These are phyloP conservation scores for Pseudogymnoascus sp. DNA, from an alignment of 2,329 filamentous ascomycete genomes.

Conservation along the genomic window DNA sequence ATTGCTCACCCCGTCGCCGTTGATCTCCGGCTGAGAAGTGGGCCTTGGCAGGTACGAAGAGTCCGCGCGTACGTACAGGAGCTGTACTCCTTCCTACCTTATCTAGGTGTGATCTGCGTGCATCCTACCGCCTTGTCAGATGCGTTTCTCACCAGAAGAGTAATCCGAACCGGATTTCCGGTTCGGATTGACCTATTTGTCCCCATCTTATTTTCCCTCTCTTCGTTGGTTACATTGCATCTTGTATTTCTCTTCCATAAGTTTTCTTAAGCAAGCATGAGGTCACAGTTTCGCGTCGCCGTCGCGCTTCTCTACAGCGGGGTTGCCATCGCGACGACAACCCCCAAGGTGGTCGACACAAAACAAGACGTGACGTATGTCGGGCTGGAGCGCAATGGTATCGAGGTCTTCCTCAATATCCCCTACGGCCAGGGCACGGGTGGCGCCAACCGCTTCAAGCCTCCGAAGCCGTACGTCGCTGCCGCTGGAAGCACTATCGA, in stretches of 20 bases:
- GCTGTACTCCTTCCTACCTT: not conserved
- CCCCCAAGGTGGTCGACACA: constrained; percentile 18
- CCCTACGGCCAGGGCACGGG: constrained; percentile 41
- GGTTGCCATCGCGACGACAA: not conserved
- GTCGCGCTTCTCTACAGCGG: not conserved
- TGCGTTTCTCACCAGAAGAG: not conserved
- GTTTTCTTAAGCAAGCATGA: not conserved
- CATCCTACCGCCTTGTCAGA: not conserved
- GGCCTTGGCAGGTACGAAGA: not conserved
- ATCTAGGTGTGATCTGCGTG: not conserved
- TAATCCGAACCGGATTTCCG: not conserved
- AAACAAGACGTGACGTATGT: constrained; percentile 32
- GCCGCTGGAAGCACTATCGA: constrained; percentile 29
- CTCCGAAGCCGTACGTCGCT: constrained; percentile 32
- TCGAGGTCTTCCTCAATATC: constrained; percentile 42
- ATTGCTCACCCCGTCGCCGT: not conserved
- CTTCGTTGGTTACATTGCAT: not conserved
- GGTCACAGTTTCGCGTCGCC: not conserved
- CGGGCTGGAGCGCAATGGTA: constrained; percentile 37
- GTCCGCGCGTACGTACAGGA: not conserved
- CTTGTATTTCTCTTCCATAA: not conserved
- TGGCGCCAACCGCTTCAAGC: constrained; percentile 39
- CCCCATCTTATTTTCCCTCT: not conserved
- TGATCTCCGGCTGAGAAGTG: not conserved
- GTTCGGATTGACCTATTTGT: not conserved